These are phyloP conservation scores for Cicer bijugum DNA, from an alignment of 306 rosid species.

Conservation along the genomic window DNA sequence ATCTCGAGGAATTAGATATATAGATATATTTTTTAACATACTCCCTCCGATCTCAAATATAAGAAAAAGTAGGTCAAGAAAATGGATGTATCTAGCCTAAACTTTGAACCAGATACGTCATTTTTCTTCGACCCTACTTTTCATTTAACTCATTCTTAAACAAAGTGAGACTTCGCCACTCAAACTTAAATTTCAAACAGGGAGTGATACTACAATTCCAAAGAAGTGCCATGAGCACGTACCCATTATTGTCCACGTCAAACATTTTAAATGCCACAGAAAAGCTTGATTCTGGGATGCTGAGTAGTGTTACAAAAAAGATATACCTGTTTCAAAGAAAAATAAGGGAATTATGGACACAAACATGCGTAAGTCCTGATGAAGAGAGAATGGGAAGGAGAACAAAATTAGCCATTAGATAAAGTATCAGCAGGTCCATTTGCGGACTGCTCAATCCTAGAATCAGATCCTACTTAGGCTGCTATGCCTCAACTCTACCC, in stretches of 20 bases:
- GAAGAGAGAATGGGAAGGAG: not conserved
- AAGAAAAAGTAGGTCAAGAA: too few species aligned
- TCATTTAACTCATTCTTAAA: slow-evolving; percentile 13
- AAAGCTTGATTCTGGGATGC: slow-evolving; percentile 92
- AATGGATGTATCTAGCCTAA: too few species aligned
- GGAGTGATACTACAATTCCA: not conserved
- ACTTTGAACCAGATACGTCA: too few species aligned
- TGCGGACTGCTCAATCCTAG: slow-evolving; percentile 25
- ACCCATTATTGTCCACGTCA: slow-evolving; percentile 78
- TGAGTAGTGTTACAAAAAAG: slow-evolving; percentile 79
- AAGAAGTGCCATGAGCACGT: slow-evolving; percentile 46
- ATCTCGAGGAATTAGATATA: not conserved
- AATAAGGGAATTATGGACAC: slow-evolving; percentile 6
- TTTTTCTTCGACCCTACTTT: not conserved
- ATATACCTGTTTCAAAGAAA: slow-evolving; percentile 70
- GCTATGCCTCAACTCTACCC: slow-evolving; percentile 30
- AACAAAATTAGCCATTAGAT: slow-evolving; percentile 29
- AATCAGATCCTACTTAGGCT: slow-evolving; percentile 34
- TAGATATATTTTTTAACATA: not conserved
- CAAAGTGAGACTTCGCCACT: not conserved
- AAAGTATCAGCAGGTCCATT: slow-evolving; percentile 32
- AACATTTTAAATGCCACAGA: slow-evolving; percentile 80
- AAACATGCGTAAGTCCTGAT: not conserved
- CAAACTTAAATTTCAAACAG: not conserved
- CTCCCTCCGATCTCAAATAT: too few species aligned